These are phyloP conservation scores for Leptomonas seymouri DNA, from an alignment of 208 protist species.

Conservation along the genomic window DNA sequence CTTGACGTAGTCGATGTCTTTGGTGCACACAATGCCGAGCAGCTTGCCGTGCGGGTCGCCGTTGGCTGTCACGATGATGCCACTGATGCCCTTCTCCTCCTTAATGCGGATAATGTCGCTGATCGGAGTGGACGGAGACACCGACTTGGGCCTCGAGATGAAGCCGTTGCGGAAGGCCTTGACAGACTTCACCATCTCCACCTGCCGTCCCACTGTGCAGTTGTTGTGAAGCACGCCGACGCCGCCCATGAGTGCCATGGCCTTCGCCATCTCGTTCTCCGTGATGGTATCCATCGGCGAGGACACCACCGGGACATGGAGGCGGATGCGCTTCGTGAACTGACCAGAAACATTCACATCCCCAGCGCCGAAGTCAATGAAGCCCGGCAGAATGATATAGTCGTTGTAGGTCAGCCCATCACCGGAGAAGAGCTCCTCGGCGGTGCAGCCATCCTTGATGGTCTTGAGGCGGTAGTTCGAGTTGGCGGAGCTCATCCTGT, in stretches of 20 bases:
- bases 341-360: constrained; percentile 87
- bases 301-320: constrained; percentile 92
- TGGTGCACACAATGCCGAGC: constrained; percentile 96
- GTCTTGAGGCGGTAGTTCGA: constrained; percentile 73
- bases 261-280: constrained; percentile 90
- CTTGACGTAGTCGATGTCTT: constrained; percentile 98
- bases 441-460: constrained; percentile 81
- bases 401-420: constrained; percentile 94
- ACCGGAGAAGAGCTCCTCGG: constrained; percentile 85
- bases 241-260: constrained; percentile 94
- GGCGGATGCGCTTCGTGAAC: constrained; percentile 91
- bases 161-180: constrained; percentile 98
- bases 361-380: constrained; percentile 92
- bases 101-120: constrained; percentile 93
- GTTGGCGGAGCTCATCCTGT: constrained; percentile 36
- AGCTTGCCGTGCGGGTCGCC: constrained; percentile 94
- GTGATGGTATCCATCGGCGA: constrained; percentile 98
- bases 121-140: constrained; percentile 86
- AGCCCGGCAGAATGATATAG: constrained; percentile 95
- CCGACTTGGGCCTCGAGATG: constrained; percentile 95
- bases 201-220: constrained; percentile 92
- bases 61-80: constrained; percentile 96
- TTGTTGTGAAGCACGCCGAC: constrained; percentile 98
- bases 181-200: constrained; percentile 91
- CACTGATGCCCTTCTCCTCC: constrained; percentile 93